A percentile compares a stretch with the other conserved stretches of the same genome.
phyloP scores from a whole-genome alignment of 176 grass and related monocot species.

The Oryza brachyantha region DNA sequence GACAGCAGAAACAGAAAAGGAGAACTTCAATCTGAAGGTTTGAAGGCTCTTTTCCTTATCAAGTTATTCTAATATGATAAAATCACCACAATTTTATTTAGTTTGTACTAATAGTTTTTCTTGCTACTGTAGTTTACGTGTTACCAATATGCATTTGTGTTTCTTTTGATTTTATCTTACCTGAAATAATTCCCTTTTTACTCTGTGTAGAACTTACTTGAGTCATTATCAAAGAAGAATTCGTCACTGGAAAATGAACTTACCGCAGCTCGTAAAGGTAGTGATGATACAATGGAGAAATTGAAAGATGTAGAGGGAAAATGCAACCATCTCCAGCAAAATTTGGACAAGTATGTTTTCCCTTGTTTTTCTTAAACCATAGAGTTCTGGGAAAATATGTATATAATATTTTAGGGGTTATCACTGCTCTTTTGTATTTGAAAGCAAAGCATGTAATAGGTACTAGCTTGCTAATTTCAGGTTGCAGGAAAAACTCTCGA shows the following conservation, averaged over 20 bases:
- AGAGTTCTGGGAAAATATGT: constrained; percentile 18
- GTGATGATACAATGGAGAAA: constrained; percentile 76
- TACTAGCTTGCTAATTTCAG: constrained; percentile 41
- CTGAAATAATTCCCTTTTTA: constrained; percentile 34
- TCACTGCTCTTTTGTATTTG: neutral
- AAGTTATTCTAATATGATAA: neutral
- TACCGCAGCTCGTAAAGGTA: constrained; percentile 59
- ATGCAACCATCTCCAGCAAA: constrained; percentile 74
- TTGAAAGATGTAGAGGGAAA: constrained; percentile 79
- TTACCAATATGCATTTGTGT: neutral
- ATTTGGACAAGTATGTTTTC: constrained; percentile 72
- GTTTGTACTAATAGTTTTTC: neutral
- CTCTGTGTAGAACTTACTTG: constrained; percentile 60
- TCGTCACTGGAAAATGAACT: constrained; percentile 73
- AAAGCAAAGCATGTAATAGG: constrained; percentile 14
- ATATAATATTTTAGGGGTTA: neutral
- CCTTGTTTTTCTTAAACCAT: neutral
- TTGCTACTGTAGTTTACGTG: constrained; percentile 3
- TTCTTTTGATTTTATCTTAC: neutral
- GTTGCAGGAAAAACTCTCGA: constrained; percentile 81
- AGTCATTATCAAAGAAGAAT: constrained; percentile 77
- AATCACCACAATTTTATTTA: neutral
- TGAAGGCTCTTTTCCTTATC: constrained; percentile 14
- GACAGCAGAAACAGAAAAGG: constrained; percentile 62
- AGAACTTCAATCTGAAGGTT: constrained; percentile 80